A percentile compares a stretch with the other conserved stretches of the same genome.
These are phyloP conservation scores for Pythium vanterpoolii DNA, from an alignment of 352 stramenopile genomes.

Conservation along the genomic window DNA sequence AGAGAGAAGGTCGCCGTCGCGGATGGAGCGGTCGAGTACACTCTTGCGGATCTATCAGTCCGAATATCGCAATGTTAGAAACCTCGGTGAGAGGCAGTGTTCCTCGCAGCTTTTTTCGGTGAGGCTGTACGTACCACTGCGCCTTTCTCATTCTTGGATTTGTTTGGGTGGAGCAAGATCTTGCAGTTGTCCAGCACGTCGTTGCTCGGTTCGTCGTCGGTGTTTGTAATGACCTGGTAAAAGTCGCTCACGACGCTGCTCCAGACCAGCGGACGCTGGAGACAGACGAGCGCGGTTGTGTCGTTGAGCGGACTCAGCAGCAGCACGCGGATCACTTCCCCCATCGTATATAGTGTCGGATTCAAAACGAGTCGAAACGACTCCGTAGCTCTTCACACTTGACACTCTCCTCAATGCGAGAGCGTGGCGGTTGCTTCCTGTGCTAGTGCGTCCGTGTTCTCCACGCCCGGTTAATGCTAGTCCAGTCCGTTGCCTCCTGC, in stretches of 20 bases:
- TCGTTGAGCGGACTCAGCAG: constrained; percentile 68
- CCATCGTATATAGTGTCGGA: constrained; percentile 30
- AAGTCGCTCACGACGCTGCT: constrained; percentile 72
- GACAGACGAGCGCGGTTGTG: constrained; percentile 73
- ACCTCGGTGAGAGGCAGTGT: too few species aligned
- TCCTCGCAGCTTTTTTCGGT: too few species aligned
- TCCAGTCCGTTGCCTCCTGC: too few species aligned
- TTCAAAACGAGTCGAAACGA: not conserved
- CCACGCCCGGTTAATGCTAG: too few species aligned
- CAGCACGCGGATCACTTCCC: constrained; percentile 78
- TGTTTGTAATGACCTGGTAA: constrained; percentile 81
- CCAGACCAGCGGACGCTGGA: constrained; percentile 78
- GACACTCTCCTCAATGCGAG: not conserved
- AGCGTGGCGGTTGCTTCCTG: not conserved
- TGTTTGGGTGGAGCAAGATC: constrained; percentile 75
- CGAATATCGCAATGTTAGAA: not conserved
- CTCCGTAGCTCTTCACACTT: not conserved
- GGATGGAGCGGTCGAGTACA: constrained; percentile 70
- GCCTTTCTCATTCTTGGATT: constrained; percentile 79
- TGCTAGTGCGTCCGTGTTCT: not conserved
- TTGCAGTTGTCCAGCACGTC: constrained; percentile 63
- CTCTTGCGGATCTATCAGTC: constrained; percentile 55
- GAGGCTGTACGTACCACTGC: constrained; percentile 38
- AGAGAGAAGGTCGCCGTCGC: constrained; percentile 77
- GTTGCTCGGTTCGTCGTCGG: constrained; percentile 64